phyloP scores from a whole-genome alignment of 1,139 yeast genomes.

The Hyphopichia fennica region DNA sequence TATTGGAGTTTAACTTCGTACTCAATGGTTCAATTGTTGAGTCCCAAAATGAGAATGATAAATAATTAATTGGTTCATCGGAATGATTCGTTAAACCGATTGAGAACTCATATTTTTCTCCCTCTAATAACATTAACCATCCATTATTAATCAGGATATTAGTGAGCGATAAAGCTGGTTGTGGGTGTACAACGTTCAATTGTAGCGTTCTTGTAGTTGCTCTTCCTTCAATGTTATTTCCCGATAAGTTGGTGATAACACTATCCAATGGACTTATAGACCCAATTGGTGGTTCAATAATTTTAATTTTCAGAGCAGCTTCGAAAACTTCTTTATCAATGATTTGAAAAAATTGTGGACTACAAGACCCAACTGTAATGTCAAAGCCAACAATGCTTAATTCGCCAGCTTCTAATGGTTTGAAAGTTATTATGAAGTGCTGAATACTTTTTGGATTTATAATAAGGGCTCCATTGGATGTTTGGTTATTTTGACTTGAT shows the following conservation, averaged over 20 bases:
- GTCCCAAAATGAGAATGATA: conserved; percentile 68
- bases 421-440: conserved; percentile 35
- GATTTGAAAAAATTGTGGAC: conserved; percentile 29
- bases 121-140: conserved; percentile 80
- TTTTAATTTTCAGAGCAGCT: conserved; percentile 15
- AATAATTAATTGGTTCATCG: conserved; percentile 51
- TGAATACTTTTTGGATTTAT: conserved; percentile 33
- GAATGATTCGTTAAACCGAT: conserved; percentile 61
- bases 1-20: conserved; percentile 24
- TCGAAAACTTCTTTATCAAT: conserved; percentile 24
- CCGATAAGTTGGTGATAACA: conserved; percentile 22
- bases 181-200: conserved; percentile 57
- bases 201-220: conserved; percentile 17
- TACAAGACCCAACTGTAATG: conserved; percentile 29
- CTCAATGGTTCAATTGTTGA: conserved; percentile 69
- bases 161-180: conserved; percentile 61
- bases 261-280: conserved; percentile 11
- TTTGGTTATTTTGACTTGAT: conserved; percentile 5
- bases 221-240: conserved; percentile 18
- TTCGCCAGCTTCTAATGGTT: conserved; percentile 31
- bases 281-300: conserved; percentile 6
- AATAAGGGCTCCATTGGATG: conserved; percentile 8
- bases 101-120: conserved; percentile 57
- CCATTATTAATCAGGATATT: conserved; percentile 59
- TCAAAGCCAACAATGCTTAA: conserved; percentile 32